phyloP scores from a whole-genome alignment of 495 filamentous ascomycete genomes.

The Penicillium cataractarum region DNA sequence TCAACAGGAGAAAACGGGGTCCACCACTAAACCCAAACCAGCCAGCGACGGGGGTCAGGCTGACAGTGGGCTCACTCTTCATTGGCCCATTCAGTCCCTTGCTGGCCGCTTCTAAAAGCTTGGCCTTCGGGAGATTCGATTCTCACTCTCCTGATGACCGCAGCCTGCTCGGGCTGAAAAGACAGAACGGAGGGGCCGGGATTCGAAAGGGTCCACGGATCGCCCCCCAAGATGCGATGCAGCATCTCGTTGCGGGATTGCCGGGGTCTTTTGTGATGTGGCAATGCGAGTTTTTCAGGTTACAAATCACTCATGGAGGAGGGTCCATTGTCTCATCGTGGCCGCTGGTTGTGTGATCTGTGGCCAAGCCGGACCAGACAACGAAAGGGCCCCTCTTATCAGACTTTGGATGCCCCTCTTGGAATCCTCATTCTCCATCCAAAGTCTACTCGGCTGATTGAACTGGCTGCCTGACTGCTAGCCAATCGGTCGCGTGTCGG shows the following conservation, averaged over 20 bases:
- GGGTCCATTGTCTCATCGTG: slow-evolving; percentile 15
- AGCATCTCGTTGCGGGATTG: background rate
- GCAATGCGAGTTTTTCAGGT: background rate
- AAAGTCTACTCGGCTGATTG: background rate
- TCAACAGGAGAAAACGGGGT: slow-evolving; percentile 12
- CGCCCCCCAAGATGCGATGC: background rate
- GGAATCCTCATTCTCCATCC: too few relatives aligned
- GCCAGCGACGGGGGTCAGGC: slow-evolving; percentile 7
- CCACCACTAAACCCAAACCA: slow-evolving; percentile 9
- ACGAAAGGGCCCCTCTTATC: background rate
- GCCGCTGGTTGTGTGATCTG: slow-evolving; percentile 13
- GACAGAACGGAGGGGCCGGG: background rate
- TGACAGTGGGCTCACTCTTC: background rate
- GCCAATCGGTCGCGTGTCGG: slow-evolving; percentile 22
- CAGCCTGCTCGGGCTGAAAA: background rate
- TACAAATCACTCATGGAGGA: background rate
- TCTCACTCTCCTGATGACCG: slow-evolving; percentile 2
- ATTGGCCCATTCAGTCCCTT: slow-evolving; percentile 13
- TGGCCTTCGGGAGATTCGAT: slow-evolving; percentile 13
- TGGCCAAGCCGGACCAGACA: background rate
- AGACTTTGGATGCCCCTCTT: too few relatives aligned
- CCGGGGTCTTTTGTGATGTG: background rate
- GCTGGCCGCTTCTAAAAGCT: slow-evolving; percentile 19
- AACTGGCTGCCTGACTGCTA: background rate
- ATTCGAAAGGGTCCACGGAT: slow-evolving; percentile 7